phyloP scores from a whole-genome alignment of 2,329 filamentous ascomycete species.

The Rhytidhysteron rufulum region DNA sequence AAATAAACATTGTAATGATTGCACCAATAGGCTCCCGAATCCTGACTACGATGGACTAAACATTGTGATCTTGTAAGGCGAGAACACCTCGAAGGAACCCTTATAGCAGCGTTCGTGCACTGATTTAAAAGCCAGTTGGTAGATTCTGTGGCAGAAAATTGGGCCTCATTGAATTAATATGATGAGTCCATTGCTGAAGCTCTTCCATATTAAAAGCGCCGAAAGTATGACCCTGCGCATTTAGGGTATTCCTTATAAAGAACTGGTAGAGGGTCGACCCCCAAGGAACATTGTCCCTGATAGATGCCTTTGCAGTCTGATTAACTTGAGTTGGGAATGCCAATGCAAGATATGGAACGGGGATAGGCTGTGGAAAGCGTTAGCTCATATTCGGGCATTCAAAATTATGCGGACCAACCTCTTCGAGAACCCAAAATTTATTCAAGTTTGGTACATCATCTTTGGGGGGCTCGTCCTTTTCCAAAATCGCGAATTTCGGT shows the following conservation, averaged over 20 bases:
- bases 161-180: no score
- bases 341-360: slow-evolving; percentile 12
- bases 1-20: no score
- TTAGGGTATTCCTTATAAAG: slow-evolving; percentile 8
- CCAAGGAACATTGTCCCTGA: slow-evolving; percentile 24
- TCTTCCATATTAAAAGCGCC: slow-evolving; percentile 15
- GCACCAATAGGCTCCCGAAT: no score
- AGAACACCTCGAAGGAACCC: no score
- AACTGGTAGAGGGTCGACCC: slow-evolving; percentile 20
- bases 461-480: slow-evolving; percentile 9
- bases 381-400: neutral
- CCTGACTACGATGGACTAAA: no score
- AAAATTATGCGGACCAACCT: neutral
- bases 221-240: slow-evolving; percentile 17
- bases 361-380: slow-evolving; percentile 13
- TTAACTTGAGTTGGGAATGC: slow-evolving; percentile 11
- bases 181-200: slow-evolving; percentile 15
- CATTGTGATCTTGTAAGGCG: no score
- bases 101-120: no score
- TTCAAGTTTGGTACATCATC: neutral
- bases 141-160: no score
- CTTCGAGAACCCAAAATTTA: neutral
- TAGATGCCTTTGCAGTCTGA: slow-evolving; percentile 18
- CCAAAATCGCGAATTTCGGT: slow-evolving; percentile 14
- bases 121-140: no score